A percentile compares a stretch with the other conserved stretches of the same genome.
phyloP scores from a whole-genome alignment of 78 protist genomes.

The Thecamonas trahens region DNA sequence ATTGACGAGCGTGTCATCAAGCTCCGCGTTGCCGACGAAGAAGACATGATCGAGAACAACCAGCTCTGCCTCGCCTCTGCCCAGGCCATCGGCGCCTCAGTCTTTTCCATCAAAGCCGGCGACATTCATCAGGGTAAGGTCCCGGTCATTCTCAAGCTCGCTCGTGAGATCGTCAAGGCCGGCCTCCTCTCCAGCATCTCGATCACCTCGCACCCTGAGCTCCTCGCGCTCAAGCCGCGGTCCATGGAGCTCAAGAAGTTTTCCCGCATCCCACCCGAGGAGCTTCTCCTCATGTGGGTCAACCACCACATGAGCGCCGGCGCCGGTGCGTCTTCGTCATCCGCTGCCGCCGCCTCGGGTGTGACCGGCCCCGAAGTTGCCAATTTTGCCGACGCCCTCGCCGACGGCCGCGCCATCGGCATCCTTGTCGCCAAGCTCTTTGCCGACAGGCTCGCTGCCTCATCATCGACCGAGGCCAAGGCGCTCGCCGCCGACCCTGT shows the following conservation, averaged over 20 bases:
- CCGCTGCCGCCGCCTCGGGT: too few species aligned
- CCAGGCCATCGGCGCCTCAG: slow-evolving; percentile 32
- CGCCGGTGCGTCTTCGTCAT: too few species aligned
- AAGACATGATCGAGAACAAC: slow-evolving; percentile 38
- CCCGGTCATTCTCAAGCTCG: not conserved
- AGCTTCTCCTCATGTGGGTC: too few species aligned
- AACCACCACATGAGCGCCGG: too few species aligned
- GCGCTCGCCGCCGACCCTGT: too few species aligned
- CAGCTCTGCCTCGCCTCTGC: slow-evolving; percentile 42
- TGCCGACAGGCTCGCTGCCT: too few species aligned
- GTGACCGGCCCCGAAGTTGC: too few species aligned
- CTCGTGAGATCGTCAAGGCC: slow-evolving; percentile 27
- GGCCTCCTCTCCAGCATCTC: slow-evolving; percentile 7
- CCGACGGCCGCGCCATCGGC: too few species aligned
- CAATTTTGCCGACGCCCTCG: too few species aligned
- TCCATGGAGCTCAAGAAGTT: slow-evolving; percentile 30
- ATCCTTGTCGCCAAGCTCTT: too few species aligned
- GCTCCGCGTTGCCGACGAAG: not conserved
- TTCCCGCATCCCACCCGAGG: slow-evolving; percentile 1
- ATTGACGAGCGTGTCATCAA: slow-evolving; percentile 66
- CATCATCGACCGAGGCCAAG: too few species aligned
- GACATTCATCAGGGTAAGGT: slow-evolving; percentile 11
- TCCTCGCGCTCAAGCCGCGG: slow-evolving; percentile 7
- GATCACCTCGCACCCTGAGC: slow-evolving; percentile 26
- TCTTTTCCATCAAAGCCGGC: slow-evolving; percentile 6